Evolutionary conservation across 108 stramenopile genomes (phyloP).

Genomic region (Epithemia pelagica): DNA sequence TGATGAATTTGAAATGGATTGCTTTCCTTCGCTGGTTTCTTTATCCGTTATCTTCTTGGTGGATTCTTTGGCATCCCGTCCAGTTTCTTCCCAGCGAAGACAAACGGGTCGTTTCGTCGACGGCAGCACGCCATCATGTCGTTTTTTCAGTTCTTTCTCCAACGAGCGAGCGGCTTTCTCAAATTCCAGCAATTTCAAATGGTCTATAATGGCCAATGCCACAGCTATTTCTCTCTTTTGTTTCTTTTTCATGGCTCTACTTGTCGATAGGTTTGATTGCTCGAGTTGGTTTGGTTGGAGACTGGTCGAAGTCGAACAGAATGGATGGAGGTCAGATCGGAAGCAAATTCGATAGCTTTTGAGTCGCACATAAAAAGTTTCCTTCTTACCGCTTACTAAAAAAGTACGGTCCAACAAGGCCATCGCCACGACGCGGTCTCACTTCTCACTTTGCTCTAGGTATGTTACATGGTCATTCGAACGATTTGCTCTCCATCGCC

Average conservation of each 20-base stretch:
- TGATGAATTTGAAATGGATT: not conserved
- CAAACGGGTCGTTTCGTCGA: not conserved
- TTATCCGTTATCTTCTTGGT: not conserved
- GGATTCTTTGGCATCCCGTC: not conserved
- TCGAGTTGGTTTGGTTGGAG: too few species aligned
- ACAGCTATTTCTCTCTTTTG: not conserved
- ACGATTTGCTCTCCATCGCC: too few species aligned
- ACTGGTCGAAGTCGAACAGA: too few species aligned
- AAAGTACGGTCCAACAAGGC: too few species aligned
- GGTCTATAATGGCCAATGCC: constrained; percentile 24
- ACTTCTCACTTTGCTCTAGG: constrained; percentile 65
- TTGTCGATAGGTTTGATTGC: too few species aligned
- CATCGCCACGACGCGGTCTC: too few species aligned
- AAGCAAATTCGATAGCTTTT: too few species aligned
- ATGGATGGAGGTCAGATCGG: too few species aligned
- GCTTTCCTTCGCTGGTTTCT: not conserved
- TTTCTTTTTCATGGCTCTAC: not conserved
- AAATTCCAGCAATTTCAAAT: constrained; percentile 18
- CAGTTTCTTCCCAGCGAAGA: not conserved
- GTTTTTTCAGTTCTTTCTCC: constrained; percentile 33
- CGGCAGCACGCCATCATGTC: constrained; percentile 10
- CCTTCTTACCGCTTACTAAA: too few species aligned
- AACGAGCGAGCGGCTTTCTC: constrained; percentile 18
- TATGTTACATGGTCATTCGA: too few species aligned
- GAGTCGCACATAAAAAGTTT: too few species aligned